phyloP scores from a whole-genome alignment of 1,284 basidiomycete species.

The Gastroboletus turbinatus region DNA sequence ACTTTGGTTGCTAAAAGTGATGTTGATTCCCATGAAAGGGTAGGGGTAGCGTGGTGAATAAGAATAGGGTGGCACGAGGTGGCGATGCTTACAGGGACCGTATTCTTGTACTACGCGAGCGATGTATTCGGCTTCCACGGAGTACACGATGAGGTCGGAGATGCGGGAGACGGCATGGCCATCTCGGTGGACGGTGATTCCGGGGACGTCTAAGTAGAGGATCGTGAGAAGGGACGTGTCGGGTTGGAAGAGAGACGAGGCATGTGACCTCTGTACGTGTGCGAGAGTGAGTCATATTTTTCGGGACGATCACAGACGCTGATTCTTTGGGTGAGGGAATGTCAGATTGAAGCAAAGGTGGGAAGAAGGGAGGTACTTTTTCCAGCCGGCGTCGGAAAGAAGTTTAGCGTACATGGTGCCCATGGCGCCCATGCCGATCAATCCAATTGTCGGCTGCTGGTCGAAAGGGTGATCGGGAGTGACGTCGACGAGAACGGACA shows the following conservation, averaged over 20 bases:
- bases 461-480: conserved; percentile 51
- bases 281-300: conserved; percentile 66
- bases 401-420: conserved; percentile 88
- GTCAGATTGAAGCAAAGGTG: background rate
- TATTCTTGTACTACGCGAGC: conserved; percentile 82
- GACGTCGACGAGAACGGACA: conserved; percentile 35
- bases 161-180: conserved; percentile 84
- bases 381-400: conserved; percentile 79
- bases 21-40: background rate
- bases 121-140: conserved; percentile 92
- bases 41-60: background rate
- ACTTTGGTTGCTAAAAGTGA: conserved; percentile 78
- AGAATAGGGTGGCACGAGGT: no score
- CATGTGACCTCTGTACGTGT: conserved; percentile 59
- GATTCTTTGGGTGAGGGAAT: conserved; percentile 52
- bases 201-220: conserved; percentile 42
- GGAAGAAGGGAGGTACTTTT: conserved; percentile 55
- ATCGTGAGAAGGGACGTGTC: conserved; percentile 4
- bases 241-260: background rate
- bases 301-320: conserved; percentile 90
- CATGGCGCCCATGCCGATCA: conserved; percentile 96
- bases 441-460: conserved; percentile 75
- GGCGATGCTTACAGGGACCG: conserved; percentile 75
- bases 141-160: conserved; percentile 89
- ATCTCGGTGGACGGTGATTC: conserved; percentile 69